Percentiles rank a stretch among this genome's conserved stretches.
phyloP scores from a whole-genome alignment of 1,284 basidiomycete genomes.

The Ceraceosorus guamensis region DNA sequence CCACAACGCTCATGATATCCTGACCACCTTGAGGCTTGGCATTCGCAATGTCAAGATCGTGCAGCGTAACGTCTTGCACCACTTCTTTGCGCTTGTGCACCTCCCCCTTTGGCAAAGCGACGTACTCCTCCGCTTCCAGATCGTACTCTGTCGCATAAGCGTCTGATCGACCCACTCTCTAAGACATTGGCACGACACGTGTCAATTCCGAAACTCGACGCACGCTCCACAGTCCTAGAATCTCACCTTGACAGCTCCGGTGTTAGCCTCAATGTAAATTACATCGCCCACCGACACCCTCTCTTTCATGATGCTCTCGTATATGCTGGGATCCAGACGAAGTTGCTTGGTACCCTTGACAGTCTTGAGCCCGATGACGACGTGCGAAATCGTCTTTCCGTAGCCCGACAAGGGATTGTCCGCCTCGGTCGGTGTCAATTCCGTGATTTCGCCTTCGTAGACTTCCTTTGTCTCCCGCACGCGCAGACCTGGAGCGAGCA shows the following conservation, averaged over 20 bases:
- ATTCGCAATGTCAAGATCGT: slow-evolving; percentile 94
- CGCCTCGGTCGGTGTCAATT: slow-evolving; percentile 75
- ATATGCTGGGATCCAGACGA: slow-evolving; percentile 86
- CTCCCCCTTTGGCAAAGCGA: slow-evolving; percentile 93
- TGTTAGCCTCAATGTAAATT: slow-evolving; percentile 88
- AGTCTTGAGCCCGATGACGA: slow-evolving; percentile 91
- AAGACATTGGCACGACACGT: not conserved
- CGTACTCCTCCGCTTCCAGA: slow-evolving; percentile 95
- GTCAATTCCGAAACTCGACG: too few species aligned
- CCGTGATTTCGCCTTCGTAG: slow-evolving; percentile 96
- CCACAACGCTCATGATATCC: slow-evolving; percentile 99
- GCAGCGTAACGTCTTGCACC: slow-evolving; percentile 92
- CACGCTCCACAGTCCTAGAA: not conserved
- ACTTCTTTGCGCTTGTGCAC: slow-evolving; percentile 96
- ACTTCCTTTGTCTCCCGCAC: slow-evolving; percentile 85
- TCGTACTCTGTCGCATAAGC: slow-evolving; percentile 98
- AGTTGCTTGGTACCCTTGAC: slow-evolving; percentile 98
- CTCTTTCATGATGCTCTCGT: slow-evolving; percentile 95
- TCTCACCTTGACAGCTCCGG: slow-evolving; percentile 85
- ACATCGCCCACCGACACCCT: slow-evolving; percentile 94
- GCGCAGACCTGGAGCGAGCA: slow-evolving; percentile 52
- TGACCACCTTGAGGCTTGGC: slow-evolving; percentile 87
- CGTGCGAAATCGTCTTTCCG: slow-evolving; percentile 96
- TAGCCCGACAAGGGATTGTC: slow-evolving; percentile 62
- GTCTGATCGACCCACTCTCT: slow-evolving; percentile 93